phyloP scores from a whole-genome alignment of 2,329 filamentous ascomycete species.

The Xylariales sp. region DNA sequence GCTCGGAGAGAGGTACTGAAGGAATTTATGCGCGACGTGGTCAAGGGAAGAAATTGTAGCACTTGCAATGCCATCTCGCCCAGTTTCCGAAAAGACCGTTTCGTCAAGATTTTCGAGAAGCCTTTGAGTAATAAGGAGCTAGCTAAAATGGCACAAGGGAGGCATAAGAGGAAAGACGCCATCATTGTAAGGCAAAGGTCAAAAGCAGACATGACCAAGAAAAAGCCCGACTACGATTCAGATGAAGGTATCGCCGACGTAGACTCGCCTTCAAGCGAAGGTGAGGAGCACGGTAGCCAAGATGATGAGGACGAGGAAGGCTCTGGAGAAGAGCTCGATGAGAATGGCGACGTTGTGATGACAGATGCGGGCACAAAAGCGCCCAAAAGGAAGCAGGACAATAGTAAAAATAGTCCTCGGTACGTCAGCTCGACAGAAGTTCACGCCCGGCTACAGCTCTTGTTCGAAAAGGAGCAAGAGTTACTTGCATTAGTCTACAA shows the following conservation, averaged over 20 bases:
- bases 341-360: conserved; percentile 69
- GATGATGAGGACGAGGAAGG: conserved; percentile 50
- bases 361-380: conserved; percentile 58
- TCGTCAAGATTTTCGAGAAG: conserved; percentile 93
- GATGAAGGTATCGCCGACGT: conserved; percentile 80
- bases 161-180: conserved; percentile 76
- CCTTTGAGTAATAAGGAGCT: conserved; percentile 79
- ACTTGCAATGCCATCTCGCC: conserved; percentile 78
- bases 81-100: conserved; percentile 87
- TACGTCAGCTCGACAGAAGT: conserved; percentile 89
- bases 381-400: conserved; percentile 52
- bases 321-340: conserved; percentile 61
- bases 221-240: conserved; percentile 58
- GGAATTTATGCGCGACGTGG: conserved; percentile 81
- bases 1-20: conserved; percentile 81
- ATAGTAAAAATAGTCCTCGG: conserved; percentile 64
- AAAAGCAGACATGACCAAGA: conserved; percentile 44
- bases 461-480: conserved; percentile 90
- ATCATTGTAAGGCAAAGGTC: conserved; percentile 64
- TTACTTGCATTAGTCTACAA: conserved; percentile 87
- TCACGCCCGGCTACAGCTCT: conserved; percentile 76
- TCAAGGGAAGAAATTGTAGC: conserved; percentile 75
- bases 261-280: conserved; percentile 60
- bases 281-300: conserved; percentile 53
- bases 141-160: conserved; percentile 77